phyloP scores from a whole-genome alignment of 1,284 basidiomycete species.

The Earliella scabrosa region DNA sequence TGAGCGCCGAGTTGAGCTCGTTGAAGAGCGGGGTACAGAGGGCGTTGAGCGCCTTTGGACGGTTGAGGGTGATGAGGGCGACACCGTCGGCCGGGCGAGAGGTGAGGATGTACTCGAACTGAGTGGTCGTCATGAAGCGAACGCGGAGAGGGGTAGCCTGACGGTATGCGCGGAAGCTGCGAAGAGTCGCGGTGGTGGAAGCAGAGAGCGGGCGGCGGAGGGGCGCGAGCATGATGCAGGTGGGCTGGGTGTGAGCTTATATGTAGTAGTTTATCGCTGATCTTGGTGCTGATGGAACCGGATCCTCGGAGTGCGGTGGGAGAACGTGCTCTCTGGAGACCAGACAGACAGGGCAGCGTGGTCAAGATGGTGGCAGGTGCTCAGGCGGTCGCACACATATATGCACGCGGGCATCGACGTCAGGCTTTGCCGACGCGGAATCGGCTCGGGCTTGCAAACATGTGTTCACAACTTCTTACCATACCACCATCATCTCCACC shows the following conservation, averaged over 20 bases:
- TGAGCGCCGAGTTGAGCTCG: conserved; percentile 80
- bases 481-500: no score
- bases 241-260: background rate
- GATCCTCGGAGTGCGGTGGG: background rate
- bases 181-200: conserved; percentile 13
- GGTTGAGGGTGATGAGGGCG: conserved; percentile 90
- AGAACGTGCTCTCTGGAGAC: background rate
- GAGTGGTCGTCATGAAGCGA: conserved; percentile 35
- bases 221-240: conserved; percentile 4
- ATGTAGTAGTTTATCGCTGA: background rate
- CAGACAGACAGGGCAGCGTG: background rate
- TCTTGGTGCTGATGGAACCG: background rate
- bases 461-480: no score
- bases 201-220: conserved; percentile 19
- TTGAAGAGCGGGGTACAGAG: conserved; percentile 81
- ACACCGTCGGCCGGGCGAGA: conserved; percentile 79
- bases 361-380: background rate
- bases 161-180: conserved; percentile 14
- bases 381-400: background rate
- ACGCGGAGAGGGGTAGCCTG: conserved; percentile 17
- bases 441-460: background rate
- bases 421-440: background rate
- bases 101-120: conserved; percentile 77
- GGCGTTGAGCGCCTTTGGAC: conserved; percentile 96
- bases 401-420: background rate